Percentiles rank a stretch among this genome's conserved stretches.
phyloP scores from a whole-genome alignment of 1,284 basidiomycete species.

The Agaricales sp. region DNA sequence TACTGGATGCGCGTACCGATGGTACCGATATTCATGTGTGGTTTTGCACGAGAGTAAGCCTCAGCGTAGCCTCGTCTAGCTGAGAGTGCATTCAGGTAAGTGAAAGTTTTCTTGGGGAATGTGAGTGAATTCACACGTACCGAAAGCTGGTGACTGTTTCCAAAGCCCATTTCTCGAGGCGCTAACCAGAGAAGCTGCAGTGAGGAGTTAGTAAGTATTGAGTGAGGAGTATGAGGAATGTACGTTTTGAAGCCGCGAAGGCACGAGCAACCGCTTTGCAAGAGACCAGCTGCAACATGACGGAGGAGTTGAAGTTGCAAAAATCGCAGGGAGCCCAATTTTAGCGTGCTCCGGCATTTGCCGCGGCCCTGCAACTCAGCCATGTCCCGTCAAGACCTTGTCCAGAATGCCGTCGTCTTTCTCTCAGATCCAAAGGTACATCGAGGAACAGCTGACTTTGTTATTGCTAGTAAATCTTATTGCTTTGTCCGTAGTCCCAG shows the following conservation, averaged over 20 bases:
- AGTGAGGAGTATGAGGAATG: conserved; percentile 11
- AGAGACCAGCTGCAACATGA: conserved; percentile 42
- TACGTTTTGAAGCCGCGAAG: conserved; percentile 39
- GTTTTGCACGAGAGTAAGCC: conserved; percentile 77
- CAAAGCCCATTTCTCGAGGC: conserved; percentile 19
- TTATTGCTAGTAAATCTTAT: too few relatives aligned
- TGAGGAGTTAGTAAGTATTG: conserved; percentile 11
- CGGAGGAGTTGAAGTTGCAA: conserved; percentile 7
- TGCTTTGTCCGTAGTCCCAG: conserved; percentile 38
- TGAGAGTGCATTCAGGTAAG: conserved; percentile 10
- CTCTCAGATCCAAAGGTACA: conserved; percentile 65
- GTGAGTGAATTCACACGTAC: conserved; percentile 15
- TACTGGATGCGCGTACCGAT: conserved; percentile 45
- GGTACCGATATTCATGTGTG: conserved; percentile 96
- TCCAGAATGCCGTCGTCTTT: conserved; percentile 76
- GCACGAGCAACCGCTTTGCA: conserved; percentile 40
- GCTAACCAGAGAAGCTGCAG: conserved; percentile 24
- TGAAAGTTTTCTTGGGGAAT: conserved; percentile 12
- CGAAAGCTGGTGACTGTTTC: conserved; percentile 6
- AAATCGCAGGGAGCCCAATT: conserved; percentile 11
- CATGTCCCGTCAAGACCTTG: conserved; percentile 58
- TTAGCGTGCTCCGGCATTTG: conserved; percentile 12
- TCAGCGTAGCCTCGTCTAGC: conserved; percentile 66
- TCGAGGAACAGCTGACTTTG: not conserved
- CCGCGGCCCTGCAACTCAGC: conserved; percentile 10